phyloP scores from a whole-genome alignment of 495 filamentous ascomycete species.

The Margaritispora aquatica region DNA sequence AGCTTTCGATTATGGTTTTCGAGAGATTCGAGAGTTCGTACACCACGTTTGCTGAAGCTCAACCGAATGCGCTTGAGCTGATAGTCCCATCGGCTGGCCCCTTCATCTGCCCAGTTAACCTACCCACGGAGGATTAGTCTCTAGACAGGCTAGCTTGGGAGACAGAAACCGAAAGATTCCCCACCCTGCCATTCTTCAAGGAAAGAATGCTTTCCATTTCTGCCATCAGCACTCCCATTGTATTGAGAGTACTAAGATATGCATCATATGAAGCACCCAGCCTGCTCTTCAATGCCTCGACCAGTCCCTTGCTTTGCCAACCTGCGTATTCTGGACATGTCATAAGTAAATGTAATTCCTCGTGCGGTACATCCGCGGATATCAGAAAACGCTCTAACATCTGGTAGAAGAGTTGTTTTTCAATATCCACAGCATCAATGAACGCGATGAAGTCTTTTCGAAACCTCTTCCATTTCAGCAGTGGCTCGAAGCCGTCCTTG shows the following conservation, averaged over 20 bases:
- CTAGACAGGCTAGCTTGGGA: not conserved
- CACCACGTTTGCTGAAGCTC: slow-evolving; percentile 17
- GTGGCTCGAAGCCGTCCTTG: slow-evolving; percentile 22
- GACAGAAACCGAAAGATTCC: not conserved
- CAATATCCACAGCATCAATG: slow-evolving; percentile 17
- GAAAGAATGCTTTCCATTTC: slow-evolving; percentile 9
- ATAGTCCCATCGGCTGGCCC: slow-evolving; percentile 17
- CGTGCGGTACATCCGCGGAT: slow-evolving; percentile 9
- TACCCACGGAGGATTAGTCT: not conserved
- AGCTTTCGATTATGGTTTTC: slow-evolving; percentile 12
- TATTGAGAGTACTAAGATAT: slow-evolving; percentile 7
- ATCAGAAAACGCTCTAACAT: slow-evolving; percentile 20
- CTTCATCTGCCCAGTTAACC: slow-evolving; percentile 10
- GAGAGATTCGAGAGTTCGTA: slow-evolving; percentile 1
- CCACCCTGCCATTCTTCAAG: slow-evolving; percentile 16
- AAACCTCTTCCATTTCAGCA: slow-evolving; percentile 24
- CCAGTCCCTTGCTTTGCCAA: slow-evolving; percentile 4
- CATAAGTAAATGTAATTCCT: slow-evolving; percentile 13
- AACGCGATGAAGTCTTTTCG: slow-evolving; percentile 18
- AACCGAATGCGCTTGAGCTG: slow-evolving; percentile 15
- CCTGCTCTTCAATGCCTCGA: not conserved
- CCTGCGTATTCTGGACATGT: slow-evolving; percentile 7
- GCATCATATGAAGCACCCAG: slow-evolving; percentile 7
- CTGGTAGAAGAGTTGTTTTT: slow-evolving; percentile 17
- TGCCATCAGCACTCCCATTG: slow-evolving; percentile 9